Percentiles rank a stretch among this genome's conserved stretches.
phyloP scores from a whole-genome alignment of 441 rosid genomes.

The Kokia cookei region DNA sequence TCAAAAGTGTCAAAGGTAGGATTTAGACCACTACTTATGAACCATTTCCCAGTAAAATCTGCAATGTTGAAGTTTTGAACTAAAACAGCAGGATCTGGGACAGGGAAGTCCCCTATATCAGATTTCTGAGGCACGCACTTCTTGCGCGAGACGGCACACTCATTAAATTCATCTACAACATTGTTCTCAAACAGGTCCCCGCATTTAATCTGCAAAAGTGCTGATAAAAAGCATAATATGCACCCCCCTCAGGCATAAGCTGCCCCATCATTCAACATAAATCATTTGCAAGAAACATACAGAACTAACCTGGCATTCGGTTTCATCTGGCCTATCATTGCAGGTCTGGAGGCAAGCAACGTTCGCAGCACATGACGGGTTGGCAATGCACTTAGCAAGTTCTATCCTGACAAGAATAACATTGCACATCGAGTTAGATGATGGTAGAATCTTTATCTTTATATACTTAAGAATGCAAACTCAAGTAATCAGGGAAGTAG shows the following conservation, averaged over 20 bases:
- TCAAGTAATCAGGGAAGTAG: neutral
- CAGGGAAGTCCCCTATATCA: conserved; percentile 83
- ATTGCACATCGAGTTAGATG: neutral
- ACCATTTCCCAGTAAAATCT: conserved; percentile 89
- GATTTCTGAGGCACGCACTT: conserved; percentile 88
- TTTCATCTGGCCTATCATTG: conserved; percentile 91
- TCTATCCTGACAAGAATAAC: conserved; percentile 55
- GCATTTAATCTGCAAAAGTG: conserved; percentile 66
- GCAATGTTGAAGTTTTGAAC: conserved; percentile 65
- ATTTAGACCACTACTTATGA: conserved; percentile 83
- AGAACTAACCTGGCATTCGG: conserved; percentile 83
- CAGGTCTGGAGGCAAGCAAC: conserved; percentile 94
- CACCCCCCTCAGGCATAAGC: neutral
- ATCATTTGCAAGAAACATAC: neutral
- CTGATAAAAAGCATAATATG: neutral
- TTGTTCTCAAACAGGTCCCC: conserved; percentile 84
- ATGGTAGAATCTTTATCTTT: neutral
- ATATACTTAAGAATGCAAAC: neutral
- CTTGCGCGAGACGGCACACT: conserved; percentile 87
- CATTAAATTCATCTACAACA: conserved; percentile 88
- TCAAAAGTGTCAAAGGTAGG: conserved; percentile 81
- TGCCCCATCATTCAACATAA: neutral
- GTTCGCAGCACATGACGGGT: conserved; percentile 88
- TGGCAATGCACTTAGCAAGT: conserved; percentile 84
- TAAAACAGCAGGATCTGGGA: conserved; percentile 75